phyloP scores from a whole-genome alignment of 2,329 filamentous ascomycete genomes.

The Plenodomus biglobosus region DNA sequence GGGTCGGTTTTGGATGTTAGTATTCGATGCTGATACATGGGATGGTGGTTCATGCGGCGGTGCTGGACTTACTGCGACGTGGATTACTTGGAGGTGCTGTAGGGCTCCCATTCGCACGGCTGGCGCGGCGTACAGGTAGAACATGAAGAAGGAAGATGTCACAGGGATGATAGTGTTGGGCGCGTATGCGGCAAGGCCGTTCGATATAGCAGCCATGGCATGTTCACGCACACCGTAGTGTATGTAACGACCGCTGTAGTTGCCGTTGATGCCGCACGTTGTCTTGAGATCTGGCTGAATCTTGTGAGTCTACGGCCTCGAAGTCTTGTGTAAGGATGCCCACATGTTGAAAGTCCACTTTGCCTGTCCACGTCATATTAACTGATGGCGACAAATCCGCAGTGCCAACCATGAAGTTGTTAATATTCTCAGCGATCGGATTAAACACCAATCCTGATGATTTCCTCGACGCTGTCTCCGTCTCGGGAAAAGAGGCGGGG shows the following conservation, averaged over 20 bases:
- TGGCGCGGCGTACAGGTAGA: slow-evolving; percentile 61
- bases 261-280: slow-evolving; percentile 55
- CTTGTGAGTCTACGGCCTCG: no score
- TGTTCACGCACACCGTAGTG: slow-evolving; percentile 44
- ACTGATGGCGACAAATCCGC: slow-evolving; percentile 57
- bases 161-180: slow-evolving; percentile 56
- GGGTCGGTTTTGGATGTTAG: no score
- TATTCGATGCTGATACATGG: no score
- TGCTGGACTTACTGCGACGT: no score
- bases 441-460: slow-evolving; percentile 31
- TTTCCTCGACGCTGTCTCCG: no score
- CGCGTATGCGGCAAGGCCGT: slow-evolving; percentile 58
- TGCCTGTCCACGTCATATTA: slow-evolving; percentile 54
- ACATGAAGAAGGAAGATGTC: slow-evolving; percentile 63
- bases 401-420: slow-evolving; percentile 74
- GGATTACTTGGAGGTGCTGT: slow-evolving; percentile 58
- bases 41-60: no score
- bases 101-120: slow-evolving; percentile 64
- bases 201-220: slow-evolving; percentile 44
- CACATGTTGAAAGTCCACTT: slow-evolving; percentile 49
- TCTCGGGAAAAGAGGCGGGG: no score
- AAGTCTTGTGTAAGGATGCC: no score
- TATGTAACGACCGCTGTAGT: slow-evolving; percentile 57
- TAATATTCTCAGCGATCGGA: slow-evolving; percentile 4
- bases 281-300: slow-evolving; percentile 22